Evolutionary conservation across 2,329 filamentous ascomycete species (phyloP).

Genomic region (Colletotrichum sublineola): DNA sequence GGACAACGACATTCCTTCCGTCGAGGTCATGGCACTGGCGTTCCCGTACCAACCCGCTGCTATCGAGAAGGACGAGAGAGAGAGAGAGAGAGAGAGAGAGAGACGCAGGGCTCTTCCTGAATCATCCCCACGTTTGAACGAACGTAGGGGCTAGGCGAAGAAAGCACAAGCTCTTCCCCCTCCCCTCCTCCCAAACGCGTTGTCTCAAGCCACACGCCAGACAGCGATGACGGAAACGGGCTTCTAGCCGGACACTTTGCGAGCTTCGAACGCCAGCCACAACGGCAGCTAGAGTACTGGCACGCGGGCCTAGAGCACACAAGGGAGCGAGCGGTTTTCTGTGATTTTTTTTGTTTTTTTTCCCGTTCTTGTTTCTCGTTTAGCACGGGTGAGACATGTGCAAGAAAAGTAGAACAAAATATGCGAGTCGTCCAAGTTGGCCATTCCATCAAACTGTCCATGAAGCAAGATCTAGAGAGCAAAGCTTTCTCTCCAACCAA

Average conservation of each 20-base stretch:
- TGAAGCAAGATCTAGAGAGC: background rate
- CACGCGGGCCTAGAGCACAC: background rate
- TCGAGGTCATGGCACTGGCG: conserved; percentile 10
- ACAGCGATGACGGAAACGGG: background rate
- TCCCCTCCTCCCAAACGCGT: background rate
- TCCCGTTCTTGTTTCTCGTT: background rate
- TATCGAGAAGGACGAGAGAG: background rate
- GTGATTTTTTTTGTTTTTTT: background rate
- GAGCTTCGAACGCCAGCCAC: conserved; percentile 13
- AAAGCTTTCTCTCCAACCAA: background rate
- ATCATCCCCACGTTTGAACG: background rate
- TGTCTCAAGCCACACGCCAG: conserved; percentile 38
- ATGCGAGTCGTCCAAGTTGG: conserved; percentile 14
- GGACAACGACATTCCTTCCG: conserved; percentile 13
- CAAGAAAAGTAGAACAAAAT: background rate
- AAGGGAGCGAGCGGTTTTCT: conserved; percentile 1
- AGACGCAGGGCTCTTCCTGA: background rate
- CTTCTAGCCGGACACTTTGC: conserved; percentile 31
- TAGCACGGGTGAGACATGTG: background rate
- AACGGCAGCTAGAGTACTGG: conserved; percentile 36
- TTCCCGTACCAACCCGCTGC: conserved; percentile 4
- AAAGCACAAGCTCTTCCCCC: background rate
- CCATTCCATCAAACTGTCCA: background rate
- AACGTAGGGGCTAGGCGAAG: conserved; percentile 24
- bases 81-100: too few relatives aligned